phyloP scores from a whole-genome alignment of 192 early-diverging fungal species.

The Coemansia sp. region DNA sequence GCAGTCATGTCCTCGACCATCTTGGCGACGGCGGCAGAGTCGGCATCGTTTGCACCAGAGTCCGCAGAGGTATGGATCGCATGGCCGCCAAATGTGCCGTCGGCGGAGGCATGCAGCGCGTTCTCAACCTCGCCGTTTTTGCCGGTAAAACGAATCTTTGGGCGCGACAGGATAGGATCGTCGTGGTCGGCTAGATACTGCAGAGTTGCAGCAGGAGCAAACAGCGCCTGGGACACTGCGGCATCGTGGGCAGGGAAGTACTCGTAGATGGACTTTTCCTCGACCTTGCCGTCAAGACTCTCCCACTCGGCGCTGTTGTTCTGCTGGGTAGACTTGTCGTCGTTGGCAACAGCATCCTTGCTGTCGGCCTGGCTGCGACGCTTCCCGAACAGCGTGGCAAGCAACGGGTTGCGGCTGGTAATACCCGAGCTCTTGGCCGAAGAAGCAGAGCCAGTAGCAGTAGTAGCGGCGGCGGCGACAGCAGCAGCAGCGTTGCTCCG shows the following conservation, averaged over 20 bases:
- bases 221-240: conserved; percentile 62
- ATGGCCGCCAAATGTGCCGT: conserved; percentile 29
- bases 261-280: conserved; percentile 56
- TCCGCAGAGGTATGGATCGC: background rate
- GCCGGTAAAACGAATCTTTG: conserved; percentile 33
- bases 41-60: background rate
- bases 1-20: conserved; percentile 44
- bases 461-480: conserved; percentile 5
- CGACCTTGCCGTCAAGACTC: conserved; percentile 53
- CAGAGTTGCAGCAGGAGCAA: conserved; percentile 64
- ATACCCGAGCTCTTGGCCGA: conserved; percentile 9
- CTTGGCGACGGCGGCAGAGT: conserved; percentile 6
- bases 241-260: conserved; percentile 60
- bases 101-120: conserved; percentile 5
- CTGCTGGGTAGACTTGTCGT: background rate
- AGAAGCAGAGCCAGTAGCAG: conserved; percentile 4
- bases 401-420: conserved; percentile 15
- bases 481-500: conserved; percentile 9
- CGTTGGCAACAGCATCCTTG: background rate
- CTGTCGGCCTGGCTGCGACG: conserved; percentile 20
- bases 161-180: conserved; percentile 58
- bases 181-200: conserved; percentile 59
- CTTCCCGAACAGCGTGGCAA: conserved; percentile 32
- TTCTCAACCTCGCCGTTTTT: conserved; percentile 41
- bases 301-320: conserved; percentile 34